Percentiles rank a stretch among this genome's conserved stretches.
Conservation (phyloP, 371 early-diverging fungal genomes). For the Apophysomyces sp. region DNA sequence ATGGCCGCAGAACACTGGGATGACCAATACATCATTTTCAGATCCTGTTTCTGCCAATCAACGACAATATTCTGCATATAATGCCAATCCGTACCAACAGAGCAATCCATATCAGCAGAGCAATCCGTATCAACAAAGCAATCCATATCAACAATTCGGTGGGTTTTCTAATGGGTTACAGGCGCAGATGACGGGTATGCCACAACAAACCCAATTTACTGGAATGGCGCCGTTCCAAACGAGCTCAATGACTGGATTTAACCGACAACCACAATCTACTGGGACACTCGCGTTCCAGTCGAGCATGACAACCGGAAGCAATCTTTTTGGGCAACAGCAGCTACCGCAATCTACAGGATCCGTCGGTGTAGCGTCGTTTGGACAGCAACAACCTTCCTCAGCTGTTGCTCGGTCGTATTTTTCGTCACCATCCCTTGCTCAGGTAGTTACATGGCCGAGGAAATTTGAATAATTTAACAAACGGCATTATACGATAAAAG, state of each 20-base stretch:
- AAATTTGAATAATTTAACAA: background rate
- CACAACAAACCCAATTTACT: background rate
- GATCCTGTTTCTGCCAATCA: conserved; percentile 37
- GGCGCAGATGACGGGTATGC: background rate
- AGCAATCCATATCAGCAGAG: conserved; percentile 41
- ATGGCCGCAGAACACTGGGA: conserved; percentile 15
- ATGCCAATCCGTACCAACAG: conserved; percentile 34
- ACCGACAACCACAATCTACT: conserved; percentile 4
- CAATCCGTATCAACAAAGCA: conserved; percentile 17
- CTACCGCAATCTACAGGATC: background rate
- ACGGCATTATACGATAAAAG: background rate
- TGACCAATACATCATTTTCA: conserved; percentile 18
- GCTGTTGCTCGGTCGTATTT: background rate
- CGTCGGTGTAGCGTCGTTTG: background rate
- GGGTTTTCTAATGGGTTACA: background rate
- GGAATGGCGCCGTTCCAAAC: background rate
- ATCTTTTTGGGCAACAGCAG: conserved; percentile 3
- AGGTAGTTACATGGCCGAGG: background rate
- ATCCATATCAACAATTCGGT: conserved; percentile 16
- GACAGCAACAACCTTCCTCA: background rate
- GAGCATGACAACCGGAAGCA: background rate
- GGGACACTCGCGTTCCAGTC: background rate
- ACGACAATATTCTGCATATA: background rate
- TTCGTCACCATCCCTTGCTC: background rate
- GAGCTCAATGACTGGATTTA: background rate